Evolutionary conservation across 345 rosid genomes (phyloP).

Genomic region (Iberis pinnata): DNA sequence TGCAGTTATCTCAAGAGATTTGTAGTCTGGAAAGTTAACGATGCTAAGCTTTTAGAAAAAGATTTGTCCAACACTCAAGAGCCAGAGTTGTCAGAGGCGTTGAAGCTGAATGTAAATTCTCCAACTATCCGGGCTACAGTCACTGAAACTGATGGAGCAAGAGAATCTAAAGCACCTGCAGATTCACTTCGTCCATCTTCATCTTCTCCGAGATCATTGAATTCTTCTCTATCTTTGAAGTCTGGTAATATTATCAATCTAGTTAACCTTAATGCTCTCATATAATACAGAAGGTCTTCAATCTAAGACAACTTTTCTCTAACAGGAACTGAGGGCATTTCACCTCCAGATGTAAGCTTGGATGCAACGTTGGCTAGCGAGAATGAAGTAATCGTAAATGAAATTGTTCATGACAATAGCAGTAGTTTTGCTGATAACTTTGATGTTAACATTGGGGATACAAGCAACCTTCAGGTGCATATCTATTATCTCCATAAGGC

Average conservation of each 20-base stretch:
- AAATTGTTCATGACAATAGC: conserved; percentile 58
- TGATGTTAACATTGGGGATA: conserved; percentile 31
- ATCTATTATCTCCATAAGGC: not conserved
- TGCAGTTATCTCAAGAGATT: conserved; percentile 72
- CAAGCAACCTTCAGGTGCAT: conserved; percentile 54
- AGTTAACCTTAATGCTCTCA: conserved; percentile 6
- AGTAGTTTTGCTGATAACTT: conserved; percentile 42
- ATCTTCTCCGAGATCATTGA: conserved; percentile 32
- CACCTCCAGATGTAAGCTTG: conserved; percentile 23
- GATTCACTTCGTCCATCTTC: conserved; percentile 37
- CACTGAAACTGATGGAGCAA: conserved; percentile 36
- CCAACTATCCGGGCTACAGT: conserved; percentile 30
- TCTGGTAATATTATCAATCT: conserved; percentile 17
- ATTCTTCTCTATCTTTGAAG: conserved; percentile 24
- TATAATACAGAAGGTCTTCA: conserved; percentile 5
- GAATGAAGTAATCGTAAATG: conserved; percentile 82
- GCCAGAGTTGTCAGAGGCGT: conserved; percentile 68
- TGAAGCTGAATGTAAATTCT: conserved; percentile 19
- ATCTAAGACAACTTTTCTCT: conserved; percentile 9
- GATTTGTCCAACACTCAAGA: conserved; percentile 81
- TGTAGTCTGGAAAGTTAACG: conserved; percentile 88
- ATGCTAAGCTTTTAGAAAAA: conserved; percentile 71
- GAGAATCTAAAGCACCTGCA: conserved; percentile 18
- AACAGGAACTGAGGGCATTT: conserved; percentile 19
- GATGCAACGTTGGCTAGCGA: conserved; percentile 39